A percentile compares a stretch with the other conserved stretches of the same genome.
Conservation (phyloP, 768 basidiomycete species). For the Boletus edulis region DNA sequence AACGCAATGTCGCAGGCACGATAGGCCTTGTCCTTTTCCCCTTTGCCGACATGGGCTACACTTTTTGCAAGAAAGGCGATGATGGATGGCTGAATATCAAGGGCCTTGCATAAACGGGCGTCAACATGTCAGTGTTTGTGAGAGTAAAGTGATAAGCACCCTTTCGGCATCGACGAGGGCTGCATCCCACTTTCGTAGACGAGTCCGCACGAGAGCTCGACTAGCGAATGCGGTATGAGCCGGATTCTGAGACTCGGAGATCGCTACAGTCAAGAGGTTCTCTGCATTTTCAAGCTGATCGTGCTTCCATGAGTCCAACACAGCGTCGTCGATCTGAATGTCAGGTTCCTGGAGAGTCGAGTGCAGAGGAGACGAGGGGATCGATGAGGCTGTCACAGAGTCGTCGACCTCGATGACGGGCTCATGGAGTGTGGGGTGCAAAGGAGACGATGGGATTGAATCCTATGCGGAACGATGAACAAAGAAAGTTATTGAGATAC, state of each 20-base stretch:
- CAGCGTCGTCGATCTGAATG: background rate
- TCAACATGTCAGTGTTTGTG: background rate
- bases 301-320: background rate
- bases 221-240: background rate
- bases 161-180: background rate
- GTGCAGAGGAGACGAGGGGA: background rate
- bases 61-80: too few relatives aligned
- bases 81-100: background rate
- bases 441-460: too few relatives aligned
- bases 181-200: background rate
- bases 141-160: background rate
- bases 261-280: background rate
- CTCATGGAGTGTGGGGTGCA: too few relatives aligned
- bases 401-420: too few relatives aligned
- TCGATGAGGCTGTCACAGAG: too few relatives aligned
- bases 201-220: background rate
- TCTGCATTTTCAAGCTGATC: background rate
- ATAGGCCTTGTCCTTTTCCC: too few relatives aligned
- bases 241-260: background rate
- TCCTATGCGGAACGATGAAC: too few relatives aligned
- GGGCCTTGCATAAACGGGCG: background rate
- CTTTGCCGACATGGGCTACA: too few relatives aligned
- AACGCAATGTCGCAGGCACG: too few relatives aligned
- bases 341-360: background rate
- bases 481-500: too few relatives aligned